Evolutionary conservation across 768 basidiomycete species (phyloP).

Genomic region (Agrocybe pediades): DNA sequence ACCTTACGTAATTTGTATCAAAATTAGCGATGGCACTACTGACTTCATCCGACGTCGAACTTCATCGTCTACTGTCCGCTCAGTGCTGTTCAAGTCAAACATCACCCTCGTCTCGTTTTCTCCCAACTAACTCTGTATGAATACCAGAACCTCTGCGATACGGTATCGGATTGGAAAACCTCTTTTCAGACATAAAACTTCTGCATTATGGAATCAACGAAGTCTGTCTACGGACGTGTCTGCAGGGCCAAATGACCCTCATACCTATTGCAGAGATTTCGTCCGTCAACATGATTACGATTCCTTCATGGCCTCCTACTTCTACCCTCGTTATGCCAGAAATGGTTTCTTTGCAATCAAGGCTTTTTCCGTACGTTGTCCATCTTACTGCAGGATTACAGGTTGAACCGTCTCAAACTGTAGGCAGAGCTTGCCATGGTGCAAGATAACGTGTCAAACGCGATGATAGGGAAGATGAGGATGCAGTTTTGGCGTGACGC

Average conservation of each 20-base stretch:
- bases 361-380: conserved; percentile 75
- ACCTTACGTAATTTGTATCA: conserved; percentile 1
- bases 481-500: conserved; percentile 90
- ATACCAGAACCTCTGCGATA: conserved; percentile 2
- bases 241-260: conserved; percentile 40
- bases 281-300: conserved; percentile 85
- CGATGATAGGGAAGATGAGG: conserved; percentile 78
- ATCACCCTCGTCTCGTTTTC: conserved; percentile 1
- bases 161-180: conserved; percentile 1
- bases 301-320: conserved; percentile 67
- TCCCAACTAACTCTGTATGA: conserved; percentile 14
- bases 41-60: too few relatives aligned
- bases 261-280: conserved; percentile 67
- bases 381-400: conserved; percentile 8
- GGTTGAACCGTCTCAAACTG: conserved; percentile 9
- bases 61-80: background rate
- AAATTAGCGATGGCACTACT: background rate
- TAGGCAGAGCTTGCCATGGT: conserved; percentile 79
- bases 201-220: conserved; percentile 4
- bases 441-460: conserved; percentile 75
- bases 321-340: conserved; percentile 69
- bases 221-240: conserved; percentile 11
- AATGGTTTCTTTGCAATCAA: conserved; percentile 76
- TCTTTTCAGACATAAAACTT: conserved; percentile 1
- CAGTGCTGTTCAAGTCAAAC: background rate